A percentile compares a stretch with the other conserved stretches of the same genome.
Conservation (phyloP, 306 rosid species). For the Dalbergia cultrata region DNA sequence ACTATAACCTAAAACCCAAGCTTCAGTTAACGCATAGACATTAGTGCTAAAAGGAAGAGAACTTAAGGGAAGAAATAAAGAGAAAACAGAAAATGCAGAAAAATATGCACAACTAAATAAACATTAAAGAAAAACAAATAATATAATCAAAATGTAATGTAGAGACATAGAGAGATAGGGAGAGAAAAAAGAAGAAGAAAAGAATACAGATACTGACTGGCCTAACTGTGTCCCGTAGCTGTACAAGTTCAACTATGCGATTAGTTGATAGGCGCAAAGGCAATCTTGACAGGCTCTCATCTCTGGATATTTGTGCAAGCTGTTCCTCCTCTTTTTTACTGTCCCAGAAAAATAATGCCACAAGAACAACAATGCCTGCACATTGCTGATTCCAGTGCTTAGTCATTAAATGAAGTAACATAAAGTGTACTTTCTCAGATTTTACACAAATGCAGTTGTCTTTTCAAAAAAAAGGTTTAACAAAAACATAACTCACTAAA, state of each 20-base stretch:
- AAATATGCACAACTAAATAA: not conserved
- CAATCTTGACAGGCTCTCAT: slow-evolving; percentile 90
- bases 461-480: slow-evolving; percentile 3
- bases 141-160: slow-evolving; percentile 2
- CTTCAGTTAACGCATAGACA: slow-evolving; percentile 42
- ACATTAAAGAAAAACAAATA: not conserved
- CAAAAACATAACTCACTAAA: slow-evolving; percentile 3
- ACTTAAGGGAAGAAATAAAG: not conserved
- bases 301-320: slow-evolving; percentile 80
- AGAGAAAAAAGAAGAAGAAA: no score
- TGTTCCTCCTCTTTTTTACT: slow-evolving; percentile 97
- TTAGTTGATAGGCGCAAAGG: slow-evolving; percentile 97
- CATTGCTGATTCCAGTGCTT: slow-evolving; percentile 74
- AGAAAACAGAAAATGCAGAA: slow-evolving; percentile 11
- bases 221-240: slow-evolving; percentile 89
- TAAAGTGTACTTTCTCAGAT: slow-evolving; percentile 29
- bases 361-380: slow-evolving; percentile 81
- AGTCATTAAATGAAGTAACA: slow-evolving; percentile 64
- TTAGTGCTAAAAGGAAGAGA: not conserved
- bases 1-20: slow-evolving; percentile 81
- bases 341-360: slow-evolving; percentile 93
- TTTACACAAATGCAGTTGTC: slow-evolving; percentile 1
- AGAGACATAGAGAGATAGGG: not conserved
- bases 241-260: slow-evolving; percentile 96
- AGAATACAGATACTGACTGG: slow-evolving; percentile 70